Evolutionary conservation across 192 early-diverging fungal genomes (phyloP), one percentile per base, ranked within the genome.

Genomic region (Entomortierella lignicola): DNA sequence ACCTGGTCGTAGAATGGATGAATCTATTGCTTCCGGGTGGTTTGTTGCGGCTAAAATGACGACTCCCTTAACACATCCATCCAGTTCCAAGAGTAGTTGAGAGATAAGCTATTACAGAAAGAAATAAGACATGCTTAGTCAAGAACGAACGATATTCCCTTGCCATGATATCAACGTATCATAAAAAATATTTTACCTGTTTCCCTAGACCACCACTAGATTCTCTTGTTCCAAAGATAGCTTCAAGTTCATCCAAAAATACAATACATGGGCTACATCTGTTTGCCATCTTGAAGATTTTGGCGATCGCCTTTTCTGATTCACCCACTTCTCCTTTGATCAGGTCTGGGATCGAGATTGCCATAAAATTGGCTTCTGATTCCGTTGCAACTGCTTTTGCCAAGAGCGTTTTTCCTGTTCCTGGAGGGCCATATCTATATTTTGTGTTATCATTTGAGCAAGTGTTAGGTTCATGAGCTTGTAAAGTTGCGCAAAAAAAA

Each of bases 171-270:
- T 26, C 55, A 30, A 4, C 7, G 44, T 37, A 30, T 6, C 27
- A 5, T 50, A 63, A 25, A 13, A 4, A 8, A 6, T 23, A 11
- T 53, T 27, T 41, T 75, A 90, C 84, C 82, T 92, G 91, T 72
- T 87, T 92, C 21, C 88, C 92, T 6, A 92, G 81, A 66, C 91
- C 86, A 0, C 94, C 94, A 55, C 85, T 82, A 10, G 79, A 72
- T 7, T 94, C 94, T 58, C 91, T 84, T 12, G 70, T 75, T 27
- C 91, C 88, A 83, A 97, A 97, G 30, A 99, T 81, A 3, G 94
- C 91, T 59, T 99, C 97, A 51, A 99, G 85, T 72, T 99, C 96
- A 77, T 99, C 97, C 23, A 98, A 85, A 83, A 98, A 98, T 17
- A 98, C 77, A 32, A 98, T 91, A 63, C 88, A 92, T 0, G 97